A percentile compares a stretch with the other conserved stretches of the same genome.
Evolutionary conservation across 2,329 filamentous ascomycete genomes (phyloP).

Genomic region (Cladobotryum protrusum): DNA sequence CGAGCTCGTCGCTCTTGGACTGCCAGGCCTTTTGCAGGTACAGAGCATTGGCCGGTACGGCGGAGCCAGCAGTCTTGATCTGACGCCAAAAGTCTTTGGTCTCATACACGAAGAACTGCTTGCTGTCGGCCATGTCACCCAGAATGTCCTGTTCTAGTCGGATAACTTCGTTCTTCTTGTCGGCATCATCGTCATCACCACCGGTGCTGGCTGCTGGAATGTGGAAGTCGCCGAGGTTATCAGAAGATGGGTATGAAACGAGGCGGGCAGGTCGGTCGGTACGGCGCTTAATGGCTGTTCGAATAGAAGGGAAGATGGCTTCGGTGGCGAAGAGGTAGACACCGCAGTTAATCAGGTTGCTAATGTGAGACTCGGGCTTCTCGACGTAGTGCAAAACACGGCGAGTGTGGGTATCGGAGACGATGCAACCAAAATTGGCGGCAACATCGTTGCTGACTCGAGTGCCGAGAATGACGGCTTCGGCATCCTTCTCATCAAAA

Average conservation of each 20-base stretch:
- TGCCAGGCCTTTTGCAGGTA: constrained; percentile 95
- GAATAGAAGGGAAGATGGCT: constrained; percentile 93
- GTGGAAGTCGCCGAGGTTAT: constrained; percentile 72
- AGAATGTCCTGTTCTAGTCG: constrained; percentile 96
- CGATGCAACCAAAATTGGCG: constrained; percentile 95
- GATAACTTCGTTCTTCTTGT: constrained; percentile 77
- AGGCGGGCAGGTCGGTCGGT: constrained; percentile 77
- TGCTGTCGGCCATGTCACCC: constrained; percentile 90
- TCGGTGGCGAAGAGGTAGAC: constrained; percentile 97
- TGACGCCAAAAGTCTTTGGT: constrained; percentile 99
- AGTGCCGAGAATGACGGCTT: constrained; percentile 93
- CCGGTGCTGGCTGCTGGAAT: constrained; percentile 31
- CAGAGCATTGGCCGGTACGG: constrained; percentile 91
- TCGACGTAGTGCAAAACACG: constrained; percentile 98
- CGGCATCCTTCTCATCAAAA: constrained; percentile 90
- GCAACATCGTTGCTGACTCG: constrained; percentile 86
- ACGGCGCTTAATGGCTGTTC: constrained; percentile 89
- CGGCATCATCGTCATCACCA: constrained; percentile 53
- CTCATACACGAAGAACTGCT: constrained; percentile 97
- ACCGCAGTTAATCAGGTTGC: constrained; percentile 97
- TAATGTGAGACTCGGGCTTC: constrained; percentile 93
- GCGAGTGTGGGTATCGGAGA: constrained; percentile 87
- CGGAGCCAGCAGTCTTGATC: constrained; percentile 98
- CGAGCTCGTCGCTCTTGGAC: constrained; percentile 68
- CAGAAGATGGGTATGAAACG: constrained; percentile 90